Evolutionary conservation across 164 flowering plant genomes (phyloP).

Genomic region (Amborella trichopoda): DNA sequence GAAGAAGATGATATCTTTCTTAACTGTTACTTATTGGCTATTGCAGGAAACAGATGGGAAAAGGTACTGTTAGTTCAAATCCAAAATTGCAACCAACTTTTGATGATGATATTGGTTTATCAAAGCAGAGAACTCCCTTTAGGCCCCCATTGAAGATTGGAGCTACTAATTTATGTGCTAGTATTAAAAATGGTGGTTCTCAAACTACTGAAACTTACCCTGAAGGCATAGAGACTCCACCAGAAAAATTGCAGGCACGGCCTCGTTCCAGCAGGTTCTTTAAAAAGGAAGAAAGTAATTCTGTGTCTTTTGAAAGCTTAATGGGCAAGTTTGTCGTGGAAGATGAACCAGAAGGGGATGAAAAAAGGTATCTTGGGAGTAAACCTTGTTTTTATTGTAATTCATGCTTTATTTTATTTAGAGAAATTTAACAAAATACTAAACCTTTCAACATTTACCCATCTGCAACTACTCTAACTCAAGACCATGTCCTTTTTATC

Average conservation of each 20-base stretch:
- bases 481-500: too few species aligned
- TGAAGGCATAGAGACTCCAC: constrained; percentile 85
- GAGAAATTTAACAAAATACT: not conserved
- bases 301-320: too few species aligned
- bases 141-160: too few species aligned
- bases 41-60: too few species aligned
- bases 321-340: constrained; percentile 64
- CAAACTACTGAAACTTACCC: constrained; percentile 19
- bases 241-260: constrained; percentile 68
- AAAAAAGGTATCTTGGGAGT: constrained; percentile 15
- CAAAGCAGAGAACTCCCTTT: too few species aligned
- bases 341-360: constrained; percentile 14
- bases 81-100: too few species aligned
- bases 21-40: too few species aligned
- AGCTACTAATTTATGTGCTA: too few species aligned
- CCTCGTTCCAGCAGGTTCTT: constrained; percentile 16
- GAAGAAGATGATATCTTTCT: too few species aligned
- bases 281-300: not conserved
- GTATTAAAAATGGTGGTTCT: not conserved
- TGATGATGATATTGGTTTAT: too few species aligned
- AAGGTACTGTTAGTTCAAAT: too few species aligned
- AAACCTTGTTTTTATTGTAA: not conserved
- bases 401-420: not conserved
- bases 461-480: not conserved
- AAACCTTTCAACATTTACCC: not conserved